Evolutionary conservation across 2,329 filamentous ascomycete species (phyloP), one percentile per base, ranked within the genome.

Genomic region (Chrysoporthe austroafricana): DNA sequence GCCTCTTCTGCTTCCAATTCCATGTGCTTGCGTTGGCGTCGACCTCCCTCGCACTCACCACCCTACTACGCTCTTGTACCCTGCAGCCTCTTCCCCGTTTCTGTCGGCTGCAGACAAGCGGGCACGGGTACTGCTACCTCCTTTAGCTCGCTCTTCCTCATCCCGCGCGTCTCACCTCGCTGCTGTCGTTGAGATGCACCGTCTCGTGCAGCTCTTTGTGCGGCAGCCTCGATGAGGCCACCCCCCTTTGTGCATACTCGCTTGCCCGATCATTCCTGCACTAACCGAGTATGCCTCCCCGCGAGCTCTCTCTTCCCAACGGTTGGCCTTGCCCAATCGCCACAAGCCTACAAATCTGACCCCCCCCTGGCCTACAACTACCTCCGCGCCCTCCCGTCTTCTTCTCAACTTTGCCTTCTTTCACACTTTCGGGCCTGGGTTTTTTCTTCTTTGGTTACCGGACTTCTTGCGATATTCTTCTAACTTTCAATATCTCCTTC

Each of bases 401-500:
- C 65, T 67, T 32, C 62, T 58, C 52, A 56, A 56, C 62, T 43
- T 32, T 64, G 26, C 52, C 50, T 62, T 56, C 46, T 59, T 46
- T 63, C 60, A 52, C 42, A 46, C 32, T 56, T 60, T 58, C 63
- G 66, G 50, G 52, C 59, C 18, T 21, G 26, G 21, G 21, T 61
- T 34, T 50, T 64, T 44, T 32, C 48, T 50, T 57, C 42, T 50
- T 64, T 42, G 39, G 26, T 56, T 65, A 65, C 58, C 36, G 32
- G 52, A 36, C 50, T 59, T 61, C 54, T 52, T 66, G 58, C 39
- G 50, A 16, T n/a, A 56, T 71, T 70, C 69, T 77, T 82, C 80
- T 85, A 80, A 82, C 81, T 63, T 74, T 70, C 50, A 65, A 71
- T 75, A 73, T 71, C 71, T 71, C 77, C 72, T 79, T 74, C 78